Percentiles rank a stretch among this genome's conserved stretches.
Conservation (phyloP, 1,284 basidiomycete genomes). For the Singerocomus inundabilis region DNA sequence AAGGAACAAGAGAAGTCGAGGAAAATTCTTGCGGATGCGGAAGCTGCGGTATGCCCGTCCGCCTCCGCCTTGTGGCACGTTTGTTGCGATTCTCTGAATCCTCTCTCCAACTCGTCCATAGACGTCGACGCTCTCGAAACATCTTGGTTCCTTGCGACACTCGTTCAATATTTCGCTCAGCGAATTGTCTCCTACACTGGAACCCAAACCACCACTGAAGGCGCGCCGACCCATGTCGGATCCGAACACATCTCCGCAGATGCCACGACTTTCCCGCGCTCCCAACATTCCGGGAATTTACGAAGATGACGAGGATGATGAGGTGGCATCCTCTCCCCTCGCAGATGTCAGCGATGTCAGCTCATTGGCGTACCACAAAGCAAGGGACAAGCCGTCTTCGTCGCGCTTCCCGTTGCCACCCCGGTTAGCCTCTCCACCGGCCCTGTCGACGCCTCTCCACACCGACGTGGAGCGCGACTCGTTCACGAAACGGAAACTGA, state of each 20-base stretch:
- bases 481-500: conserved; percentile 48
- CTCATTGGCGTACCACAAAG: conserved; percentile 38
- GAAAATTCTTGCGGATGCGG: conserved; percentile 67
- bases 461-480: conserved; percentile 31
- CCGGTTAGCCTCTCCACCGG: conserved; percentile 36
- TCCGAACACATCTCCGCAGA: conserved; percentile 46
- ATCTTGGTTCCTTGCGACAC: conserved; percentile 61
- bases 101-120: conserved; percentile 32
- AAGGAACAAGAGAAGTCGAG: conserved; percentile 73
- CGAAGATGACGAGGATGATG: conserved; percentile 54
- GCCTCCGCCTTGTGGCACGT: conserved; percentile 13
- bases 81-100: not conserved
- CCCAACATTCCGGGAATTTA: conserved; percentile 65
- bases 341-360: conserved; percentile 32
- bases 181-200: conserved; percentile 35
- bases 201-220: conserved; percentile 49
- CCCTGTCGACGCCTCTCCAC: conserved; percentile 28
- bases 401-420: conserved; percentile 48
- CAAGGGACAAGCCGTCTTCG: conserved; percentile 38
- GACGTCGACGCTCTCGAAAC: conserved; percentile 64
- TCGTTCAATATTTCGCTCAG: conserved; percentile 47
- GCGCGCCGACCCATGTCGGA: conserved; percentile 41
- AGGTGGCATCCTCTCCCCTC: conserved; percentile 43
- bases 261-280: conserved; percentile 58
- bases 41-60: conserved; percentile 59